Conservation (phyloP, 1,284 basidiomycete genomes). For the Trichosporon coremiiforme region DNA sequence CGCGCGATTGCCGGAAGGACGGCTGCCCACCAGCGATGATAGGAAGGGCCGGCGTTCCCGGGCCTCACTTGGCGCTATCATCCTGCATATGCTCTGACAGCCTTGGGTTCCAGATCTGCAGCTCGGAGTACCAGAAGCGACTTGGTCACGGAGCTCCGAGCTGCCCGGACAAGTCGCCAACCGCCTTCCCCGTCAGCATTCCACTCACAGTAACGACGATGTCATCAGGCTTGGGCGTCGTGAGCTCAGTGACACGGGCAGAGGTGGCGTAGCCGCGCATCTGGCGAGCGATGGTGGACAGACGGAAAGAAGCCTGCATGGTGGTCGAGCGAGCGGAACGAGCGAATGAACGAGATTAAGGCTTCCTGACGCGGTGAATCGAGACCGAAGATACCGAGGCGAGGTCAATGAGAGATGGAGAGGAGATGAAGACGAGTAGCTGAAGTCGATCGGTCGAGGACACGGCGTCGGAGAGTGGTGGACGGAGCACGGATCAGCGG, state of each 20-base stretch:
- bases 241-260: constrained; percentile 23
- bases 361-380: too few relatives aligned
- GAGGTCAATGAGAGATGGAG: neutral
- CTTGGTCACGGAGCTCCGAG: neutral
- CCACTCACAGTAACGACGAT: constrained; percentile 81
- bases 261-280: constrained; percentile 21
- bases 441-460: neutral
- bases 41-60: neutral
- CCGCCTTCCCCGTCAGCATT: neutral
- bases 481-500: neutral
- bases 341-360: too few relatives aligned
- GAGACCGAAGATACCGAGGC: neutral
- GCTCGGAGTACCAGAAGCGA: neutral
- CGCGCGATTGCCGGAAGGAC: neutral
- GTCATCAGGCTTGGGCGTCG: constrained; percentile 68
- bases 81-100: too few relatives aligned
- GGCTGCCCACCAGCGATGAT: neutral
- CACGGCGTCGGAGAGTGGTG: neutral
- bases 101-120: neutral
- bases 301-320: constrained; percentile 16
- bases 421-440: neutral
- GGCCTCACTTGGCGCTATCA: too few relatives aligned
- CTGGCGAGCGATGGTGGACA: neutral
- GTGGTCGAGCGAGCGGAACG: neutral
- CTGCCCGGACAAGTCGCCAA: neutral